Base-by-base conservation (phyloP, 176 grass and related monocot genomes). In the Musa troglodytarum region DNA sequence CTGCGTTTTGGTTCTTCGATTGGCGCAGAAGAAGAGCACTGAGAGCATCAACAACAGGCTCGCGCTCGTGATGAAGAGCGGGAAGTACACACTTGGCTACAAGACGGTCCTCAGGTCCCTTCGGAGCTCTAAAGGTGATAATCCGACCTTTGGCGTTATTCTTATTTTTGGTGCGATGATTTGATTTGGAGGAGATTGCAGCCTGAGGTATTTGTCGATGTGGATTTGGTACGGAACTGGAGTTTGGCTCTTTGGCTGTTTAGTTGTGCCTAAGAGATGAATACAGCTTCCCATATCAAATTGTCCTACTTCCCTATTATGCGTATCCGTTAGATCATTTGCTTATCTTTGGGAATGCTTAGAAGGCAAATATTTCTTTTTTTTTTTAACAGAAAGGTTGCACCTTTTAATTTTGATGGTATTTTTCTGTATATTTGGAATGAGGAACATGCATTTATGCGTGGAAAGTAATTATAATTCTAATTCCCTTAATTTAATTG, bases 31-130 rank as follows among this genome's bases (percentile, higher is more conserved):
- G 95, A 99, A 92, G 91, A 94, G 74, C 83, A 79, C 84, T 16
- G 95, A 99, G 69, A 92, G 68, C 86, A 99, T 99, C 82, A 99
- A 94, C 88, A 94, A 89, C 86, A 85, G 89, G 76, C 81, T 99
- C 54, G 90, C 92, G 75, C 88, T 99, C 52, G 95, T 99, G 69
- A 99, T 99, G 95, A 99, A 99, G 88, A 99, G 95, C 54, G 95
- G 91, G 34, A 94, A 94, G 84, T 98, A 98, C 78, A 93, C 90
- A 22, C 94, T 98, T 11, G 90, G 90, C 0, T 98, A 93, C 86
- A 99, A 87, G 84, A 99, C 95, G 25, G 95, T 99, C 69, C 86
- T 99, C 77, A 94, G 88, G 88, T 87, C 88, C 54, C 91, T 94
- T 29, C 88, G 95, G 80, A 94, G 74, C 84, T 99, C 91, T 34